A percentile compares a stretch with the other conserved stretches of the same genome.
Evolutionary conservation across 2,329 filamentous ascomycete genomes (phyloP).

Genomic region (Sporothrix mexicana): DNA sequence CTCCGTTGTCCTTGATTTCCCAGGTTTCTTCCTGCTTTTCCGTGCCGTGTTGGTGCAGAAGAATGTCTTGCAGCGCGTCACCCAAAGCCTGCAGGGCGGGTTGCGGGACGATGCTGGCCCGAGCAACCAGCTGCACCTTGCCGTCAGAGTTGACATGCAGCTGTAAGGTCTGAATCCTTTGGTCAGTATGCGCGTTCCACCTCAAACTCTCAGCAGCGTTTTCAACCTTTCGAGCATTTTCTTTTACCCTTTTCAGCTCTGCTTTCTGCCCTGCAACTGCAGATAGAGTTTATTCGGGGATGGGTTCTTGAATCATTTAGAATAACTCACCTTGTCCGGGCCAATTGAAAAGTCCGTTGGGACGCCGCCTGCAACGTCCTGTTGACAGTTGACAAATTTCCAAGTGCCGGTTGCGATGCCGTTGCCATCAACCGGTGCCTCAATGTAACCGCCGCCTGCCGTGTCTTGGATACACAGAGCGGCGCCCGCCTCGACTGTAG

Average conservation of each 20-base stretch:
- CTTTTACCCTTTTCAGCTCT: too few species aligned
- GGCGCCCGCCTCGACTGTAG: not conserved
- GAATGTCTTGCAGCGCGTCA: not conserved
- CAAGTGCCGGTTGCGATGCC: not conserved
- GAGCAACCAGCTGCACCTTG: not conserved
- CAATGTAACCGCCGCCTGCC: conserved; percentile 1
- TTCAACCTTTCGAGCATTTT: not conserved
- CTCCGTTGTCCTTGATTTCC: too few species aligned
- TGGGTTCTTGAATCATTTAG: too few species aligned
- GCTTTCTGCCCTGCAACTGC: too few species aligned
- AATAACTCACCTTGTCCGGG: conserved; percentile 25
- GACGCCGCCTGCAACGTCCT: not conserved
- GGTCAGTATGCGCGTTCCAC: not conserved
- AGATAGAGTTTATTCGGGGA: too few species aligned
- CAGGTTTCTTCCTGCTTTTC: too few species aligned
- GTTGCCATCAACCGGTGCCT: not conserved
- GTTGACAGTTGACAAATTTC: not conserved
- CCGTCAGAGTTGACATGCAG: not conserved
- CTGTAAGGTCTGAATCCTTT: not conserved
- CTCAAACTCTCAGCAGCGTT: not conserved
- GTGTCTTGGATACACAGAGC: not conserved
- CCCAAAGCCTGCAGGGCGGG: not conserved
- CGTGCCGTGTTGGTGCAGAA: not conserved
- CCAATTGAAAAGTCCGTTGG: conserved; percentile 35
- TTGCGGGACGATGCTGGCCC: not conserved